Conservation (phyloP, 208 protist species). For the Tritrichomonas musculus region DNA sequence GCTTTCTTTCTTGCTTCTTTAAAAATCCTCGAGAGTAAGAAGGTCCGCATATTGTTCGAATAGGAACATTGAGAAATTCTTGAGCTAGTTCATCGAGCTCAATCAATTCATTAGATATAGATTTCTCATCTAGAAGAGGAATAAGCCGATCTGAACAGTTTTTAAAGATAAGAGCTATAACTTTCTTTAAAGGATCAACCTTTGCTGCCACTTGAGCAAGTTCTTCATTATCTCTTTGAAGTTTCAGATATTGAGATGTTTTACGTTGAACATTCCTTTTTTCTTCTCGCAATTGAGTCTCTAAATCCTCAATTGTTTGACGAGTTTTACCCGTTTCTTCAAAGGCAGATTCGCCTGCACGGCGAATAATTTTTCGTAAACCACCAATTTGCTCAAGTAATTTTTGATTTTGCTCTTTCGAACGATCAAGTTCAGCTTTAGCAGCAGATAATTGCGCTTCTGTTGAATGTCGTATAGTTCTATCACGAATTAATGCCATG, state of each 20-base stretch:
- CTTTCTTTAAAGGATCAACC: neutral
- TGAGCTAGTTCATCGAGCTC: neutral
- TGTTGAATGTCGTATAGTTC: neutral
- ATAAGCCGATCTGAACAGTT: neutral
- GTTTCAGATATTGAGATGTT: neutral
- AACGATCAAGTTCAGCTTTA: neutral
- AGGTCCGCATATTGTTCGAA: neutral
- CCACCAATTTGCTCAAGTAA: neutral
- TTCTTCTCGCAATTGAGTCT: neutral
- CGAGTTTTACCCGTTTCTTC: neutral
- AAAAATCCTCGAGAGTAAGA: neutral
- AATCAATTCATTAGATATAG: neutral
- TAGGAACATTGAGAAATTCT: neutral
- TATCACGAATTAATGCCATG: neutral
- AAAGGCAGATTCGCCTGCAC: neutral
- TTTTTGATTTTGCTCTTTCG: neutral
- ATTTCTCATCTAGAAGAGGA: neutral
- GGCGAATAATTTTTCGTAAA: neutral
- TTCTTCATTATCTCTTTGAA: neutral
- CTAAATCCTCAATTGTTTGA: neutral
- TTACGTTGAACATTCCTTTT: neutral
- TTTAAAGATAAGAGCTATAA: neutral
- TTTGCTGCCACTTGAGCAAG: neutral
- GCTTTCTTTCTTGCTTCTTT: neutral
- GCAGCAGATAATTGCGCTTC: neutral